Evolutionary conservation across 257 asterid species (phyloP).

Genomic region (Osmanthus fragrans): DNA sequence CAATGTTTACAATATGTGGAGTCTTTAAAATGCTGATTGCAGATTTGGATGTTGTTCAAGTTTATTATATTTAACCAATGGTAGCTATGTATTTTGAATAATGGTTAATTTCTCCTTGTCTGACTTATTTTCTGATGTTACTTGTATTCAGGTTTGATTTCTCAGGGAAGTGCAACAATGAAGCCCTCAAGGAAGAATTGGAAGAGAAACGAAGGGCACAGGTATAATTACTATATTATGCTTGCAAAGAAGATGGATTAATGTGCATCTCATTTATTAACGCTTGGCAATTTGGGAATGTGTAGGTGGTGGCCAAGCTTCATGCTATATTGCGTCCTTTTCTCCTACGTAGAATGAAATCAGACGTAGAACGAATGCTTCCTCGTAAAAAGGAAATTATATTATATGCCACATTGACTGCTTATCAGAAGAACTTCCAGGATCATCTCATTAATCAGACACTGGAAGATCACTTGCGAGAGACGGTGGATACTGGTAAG

Average conservation of each 20-base stretch:
- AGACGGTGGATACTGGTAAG: constrained; percentile 55
- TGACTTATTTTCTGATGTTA: constrained; percentile 24
- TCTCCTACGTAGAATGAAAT: constrained; percentile 90
- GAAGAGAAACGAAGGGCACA: constrained; percentile 89
- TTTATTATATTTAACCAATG: background rate
- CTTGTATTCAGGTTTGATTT: constrained; percentile 75
- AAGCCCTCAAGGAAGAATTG: constrained; percentile 61
- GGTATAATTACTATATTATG: constrained; percentile 38
- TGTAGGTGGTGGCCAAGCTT: constrained; percentile 92
- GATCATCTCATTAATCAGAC: constrained; percentile 83
- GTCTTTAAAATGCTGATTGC: background rate
- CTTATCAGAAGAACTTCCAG: constrained; percentile 78
- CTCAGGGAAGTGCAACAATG: constrained; percentile 76
- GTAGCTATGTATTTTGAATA: background rate
- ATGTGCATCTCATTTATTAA: constrained; percentile 11
- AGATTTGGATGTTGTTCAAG: background rate
- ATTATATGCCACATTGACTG: constrained; percentile 83
- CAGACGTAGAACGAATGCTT: constrained; percentile 85
- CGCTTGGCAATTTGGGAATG: constrained; percentile 15
- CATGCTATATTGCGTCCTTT: constrained; percentile 95
- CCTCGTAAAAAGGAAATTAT: constrained; percentile 95
- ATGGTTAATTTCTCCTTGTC: constrained; percentile 14
- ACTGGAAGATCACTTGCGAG: constrained; percentile 64
- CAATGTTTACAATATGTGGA: background rate
- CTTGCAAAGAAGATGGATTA: constrained; percentile 5